Base-by-base conservation (phyloP, 176 grass and related monocot species). In the Triticum turgidum region DNA sequence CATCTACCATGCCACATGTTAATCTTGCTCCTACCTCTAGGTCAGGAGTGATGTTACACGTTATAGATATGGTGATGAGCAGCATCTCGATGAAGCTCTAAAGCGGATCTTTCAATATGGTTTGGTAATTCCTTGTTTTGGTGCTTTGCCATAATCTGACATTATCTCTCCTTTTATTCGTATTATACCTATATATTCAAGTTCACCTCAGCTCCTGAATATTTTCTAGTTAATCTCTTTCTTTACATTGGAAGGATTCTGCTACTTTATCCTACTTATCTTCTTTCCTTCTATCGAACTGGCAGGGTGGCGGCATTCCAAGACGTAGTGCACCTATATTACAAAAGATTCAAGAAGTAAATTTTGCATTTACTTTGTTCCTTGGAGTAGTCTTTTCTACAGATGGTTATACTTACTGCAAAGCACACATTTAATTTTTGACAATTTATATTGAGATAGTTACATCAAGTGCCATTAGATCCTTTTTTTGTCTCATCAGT, bases 91-190 rank as follows among this genome's bases (percentile, higher is more conserved):
- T 22, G 95, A 98, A 87, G 95, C 93, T 5, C 69, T 98, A 59
- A 92, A 98, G 63, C 59, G 95, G 81, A 98, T 98, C 73, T 98
- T 98, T 86, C 95, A 98, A 87, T 98, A 98, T 84, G 95, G 95
- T 65, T 90, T 91, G 93, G 95, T 98, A 92, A 82, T 80, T 89
- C 66, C 42, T 71, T 41, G 33, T 41, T 47, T 73, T 83, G 32
- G 22, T 74, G 25, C 69, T 75, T 75, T 81, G 30, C 35, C 25
- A 89, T 76, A 27, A 81, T 42, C 71, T 80, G 71, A 65, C 21
- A 22, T 67, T 65, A 34, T 30, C 56, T 58, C 13, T n/a, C 2
- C 6, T 73, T 21, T 47, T 20, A 76, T 52, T 78, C 29, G 45
- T 45, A 56, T 51, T 54, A 37, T 45, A 38, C 7, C 22, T 17